phyloP scores from a whole-genome alignment of 352 stramenopile species.

The Albugo candida region DNA sequence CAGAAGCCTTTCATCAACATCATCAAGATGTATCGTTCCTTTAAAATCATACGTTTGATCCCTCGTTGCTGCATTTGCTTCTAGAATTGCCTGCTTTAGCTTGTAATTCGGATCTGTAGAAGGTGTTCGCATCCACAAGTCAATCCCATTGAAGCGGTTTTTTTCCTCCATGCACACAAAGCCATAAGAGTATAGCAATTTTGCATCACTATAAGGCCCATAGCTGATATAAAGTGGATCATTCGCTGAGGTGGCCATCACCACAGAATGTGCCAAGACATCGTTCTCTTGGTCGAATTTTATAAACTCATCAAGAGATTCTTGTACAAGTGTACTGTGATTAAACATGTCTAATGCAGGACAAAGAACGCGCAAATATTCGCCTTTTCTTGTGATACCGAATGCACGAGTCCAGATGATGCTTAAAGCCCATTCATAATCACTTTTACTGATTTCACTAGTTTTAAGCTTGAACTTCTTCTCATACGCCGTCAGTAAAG shows the following conservation, averaged over 20 bases:
- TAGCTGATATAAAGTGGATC: slow-evolving; percentile 39
- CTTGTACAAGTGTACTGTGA: slow-evolving; percentile 25
- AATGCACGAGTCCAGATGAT: slow-evolving; percentile 66
- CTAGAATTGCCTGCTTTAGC: slow-evolving; percentile 41
- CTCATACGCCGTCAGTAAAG: slow-evolving; percentile 22
- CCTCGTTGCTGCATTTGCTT: slow-evolving; percentile 28
- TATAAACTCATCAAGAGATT: slow-evolving; percentile 31
- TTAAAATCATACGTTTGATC: slow-evolving; percentile 55
- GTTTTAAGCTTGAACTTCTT: slow-evolving; percentile 16
- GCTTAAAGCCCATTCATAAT: slow-evolving; percentile 57
- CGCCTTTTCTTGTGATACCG: slow-evolving; percentile 17
- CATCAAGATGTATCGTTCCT: slow-evolving; percentile 26
- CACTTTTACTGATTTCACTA: slow-evolving; percentile 14
- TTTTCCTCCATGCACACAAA: slow-evolving; percentile 18
- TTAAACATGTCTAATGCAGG: slow-evolving; percentile 66
- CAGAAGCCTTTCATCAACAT: slow-evolving; percentile 36
- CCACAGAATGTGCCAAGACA: slow-evolving; percentile 22
- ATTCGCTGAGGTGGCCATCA: slow-evolving; percentile 9
- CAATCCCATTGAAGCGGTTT: slow-evolving; percentile 23
- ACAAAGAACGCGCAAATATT: slow-evolving; percentile 34
- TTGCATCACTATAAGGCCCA: slow-evolving; percentile 55
- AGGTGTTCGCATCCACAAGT: slow-evolving; percentile 59
- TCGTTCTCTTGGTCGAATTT: slow-evolving; percentile 23
- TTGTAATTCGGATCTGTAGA: slow-evolving; percentile 24
- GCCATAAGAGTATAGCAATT: slow-evolving; percentile 61